These are phyloP conservation scores for Scheffersomyces cryptocercus DNA, from an alignment of 1,139 yeast species.

Conservation along the genomic window DNA sequence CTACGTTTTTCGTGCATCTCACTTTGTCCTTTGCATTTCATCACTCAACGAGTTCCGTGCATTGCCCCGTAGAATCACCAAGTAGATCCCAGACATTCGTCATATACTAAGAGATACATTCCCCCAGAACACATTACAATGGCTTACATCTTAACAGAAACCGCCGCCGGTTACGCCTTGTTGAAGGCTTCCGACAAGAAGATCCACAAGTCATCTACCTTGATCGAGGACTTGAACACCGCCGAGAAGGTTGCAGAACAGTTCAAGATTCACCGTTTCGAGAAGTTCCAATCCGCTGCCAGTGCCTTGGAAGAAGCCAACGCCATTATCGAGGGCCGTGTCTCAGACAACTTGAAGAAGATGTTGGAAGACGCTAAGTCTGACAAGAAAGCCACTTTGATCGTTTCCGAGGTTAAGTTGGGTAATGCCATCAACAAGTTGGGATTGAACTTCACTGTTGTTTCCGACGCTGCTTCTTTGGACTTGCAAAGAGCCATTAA, in stretches of 20 bases:
- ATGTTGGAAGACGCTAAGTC: conserved; percentile 79
- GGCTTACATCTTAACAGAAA: conserved; percentile 96
- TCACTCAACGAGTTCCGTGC: too few species aligned
- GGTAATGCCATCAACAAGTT: conserved; percentile 96
- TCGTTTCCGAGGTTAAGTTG: conserved; percentile 92
- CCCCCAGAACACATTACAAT: conserved; percentile 30
- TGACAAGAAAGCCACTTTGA: conserved; percentile 86
- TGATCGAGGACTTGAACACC: conserved; percentile 76
- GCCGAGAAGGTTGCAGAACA: conserved; percentile 78
- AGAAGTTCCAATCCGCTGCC: conserved; percentile 92
- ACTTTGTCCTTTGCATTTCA: too few species aligned
- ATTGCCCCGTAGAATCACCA: too few species aligned
- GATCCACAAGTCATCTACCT: conserved; percentile 79
- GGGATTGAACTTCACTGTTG: conserved; percentile 83
- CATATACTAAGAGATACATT: background rate
- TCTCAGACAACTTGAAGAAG: conserved; percentile 76
- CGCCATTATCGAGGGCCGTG: conserved; percentile 90
- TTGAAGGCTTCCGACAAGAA: conserved; percentile 97
- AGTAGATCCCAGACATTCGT: too few species aligned
- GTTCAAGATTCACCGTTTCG: conserved; percentile 92
- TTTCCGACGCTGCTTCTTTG: conserved; percentile 91
- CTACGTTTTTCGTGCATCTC: too few species aligned
- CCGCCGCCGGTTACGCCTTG: conserved; percentile 98
- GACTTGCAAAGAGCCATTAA: conserved; percentile 95
- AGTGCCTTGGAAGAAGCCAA: conserved; percentile 95